Conservation (phyloP, 495 filamentous ascomycete genomes). For the Amniculicola lignicola region DNA sequence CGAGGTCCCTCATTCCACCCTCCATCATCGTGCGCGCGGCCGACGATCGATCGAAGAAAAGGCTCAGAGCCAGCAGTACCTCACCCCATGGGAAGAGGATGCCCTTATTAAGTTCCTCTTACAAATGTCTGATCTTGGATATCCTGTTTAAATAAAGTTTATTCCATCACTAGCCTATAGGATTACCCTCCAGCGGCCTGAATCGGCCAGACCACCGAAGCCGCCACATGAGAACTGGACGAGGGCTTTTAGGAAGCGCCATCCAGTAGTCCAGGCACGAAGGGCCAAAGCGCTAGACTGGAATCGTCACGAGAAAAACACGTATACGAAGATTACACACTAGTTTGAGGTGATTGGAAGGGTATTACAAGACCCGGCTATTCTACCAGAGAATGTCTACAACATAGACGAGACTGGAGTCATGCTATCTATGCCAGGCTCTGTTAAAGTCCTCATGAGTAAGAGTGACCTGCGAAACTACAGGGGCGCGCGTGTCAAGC, state of each 20-base stretch:
- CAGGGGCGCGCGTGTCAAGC: conserved; percentile 30
- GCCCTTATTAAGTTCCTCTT: conserved; percentile 37
- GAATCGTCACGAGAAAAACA: conserved; percentile 38
- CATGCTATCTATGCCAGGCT: conserved; percentile 42
- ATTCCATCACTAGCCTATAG: conserved; percentile 10
- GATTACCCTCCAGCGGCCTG: conserved; percentile 10
- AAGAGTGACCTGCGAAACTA: conserved; percentile 39
- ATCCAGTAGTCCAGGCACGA: conserved; percentile 29
- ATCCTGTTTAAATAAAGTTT: conserved; percentile 39
- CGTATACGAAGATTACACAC: conserved; percentile 12
- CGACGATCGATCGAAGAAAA: conserved; percentile 12
- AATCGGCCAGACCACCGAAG: conserved; percentile 3
- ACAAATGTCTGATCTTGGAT: conserved; percentile 35
- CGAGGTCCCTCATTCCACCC: conserved; percentile 2
- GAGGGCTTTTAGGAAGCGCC: conserved; percentile 21
- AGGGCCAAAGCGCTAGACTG: conserved; percentile 35
- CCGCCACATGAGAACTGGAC: conserved; percentile 34
- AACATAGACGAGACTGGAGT: conserved; percentile 24
- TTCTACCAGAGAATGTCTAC: conserved; percentile 26
- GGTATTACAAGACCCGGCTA: conserved; percentile 10
- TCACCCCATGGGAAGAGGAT: conserved; percentile 34
- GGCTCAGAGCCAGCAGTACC: conserved; percentile 12
- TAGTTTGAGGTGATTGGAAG: conserved; percentile 22
- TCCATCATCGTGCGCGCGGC: conserved; percentile 9
- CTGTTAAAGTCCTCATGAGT: conserved; percentile 42